Percentiles rank a stretch among this genome's conserved stretches.
Evolutionary conservation across 345 rosid genomes (phyloP).

Genomic region (Iberis pinnata): DNA sequence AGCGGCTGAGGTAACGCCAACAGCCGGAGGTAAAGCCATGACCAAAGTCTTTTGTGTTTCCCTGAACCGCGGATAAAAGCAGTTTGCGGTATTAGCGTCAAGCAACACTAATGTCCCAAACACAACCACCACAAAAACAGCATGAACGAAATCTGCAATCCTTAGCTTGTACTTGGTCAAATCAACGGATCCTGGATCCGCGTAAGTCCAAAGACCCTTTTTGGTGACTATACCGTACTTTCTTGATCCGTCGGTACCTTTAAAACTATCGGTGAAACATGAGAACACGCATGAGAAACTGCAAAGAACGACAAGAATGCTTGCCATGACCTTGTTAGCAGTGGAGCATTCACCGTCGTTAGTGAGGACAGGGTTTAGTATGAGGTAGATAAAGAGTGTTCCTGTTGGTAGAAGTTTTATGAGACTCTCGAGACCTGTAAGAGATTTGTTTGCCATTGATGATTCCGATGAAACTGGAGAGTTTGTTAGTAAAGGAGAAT

Average conservation of each 20-base stretch:
- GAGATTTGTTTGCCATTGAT: constrained; percentile 37
- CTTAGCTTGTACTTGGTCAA: constrained; percentile 47
- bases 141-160: constrained; percentile 58
- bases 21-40: constrained; percentile 54
- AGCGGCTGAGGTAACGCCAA: constrained; percentile 43
- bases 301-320: constrained; percentile 50
- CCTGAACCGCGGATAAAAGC: constrained; percentile 59
- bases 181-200: constrained; percentile 34
- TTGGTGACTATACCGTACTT: constrained; percentile 57
- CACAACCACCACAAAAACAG: constrained; percentile 42
- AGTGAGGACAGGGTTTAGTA: constrained; percentile 73
- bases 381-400: constrained; percentile 67
- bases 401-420: constrained; percentile 87
- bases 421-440: constrained; percentile 56
- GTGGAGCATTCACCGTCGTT: constrained; percentile 57
- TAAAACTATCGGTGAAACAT: constrained; percentile 69
- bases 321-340: constrained; percentile 44
- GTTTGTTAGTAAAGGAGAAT: constrained; percentile 20
- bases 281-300: constrained; percentile 62
- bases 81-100: constrained; percentile 51
- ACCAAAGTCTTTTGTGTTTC: constrained; percentile 44
- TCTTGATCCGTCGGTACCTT: constrained; percentile 36
- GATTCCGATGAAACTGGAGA: constrained; percentile 27
- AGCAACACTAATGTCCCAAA: constrained; percentile 49
- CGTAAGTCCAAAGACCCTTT: constrained; percentile 54